Conservation (phyloP, 352 stramenopile species). For the Phytopythium aichiense region DNA sequence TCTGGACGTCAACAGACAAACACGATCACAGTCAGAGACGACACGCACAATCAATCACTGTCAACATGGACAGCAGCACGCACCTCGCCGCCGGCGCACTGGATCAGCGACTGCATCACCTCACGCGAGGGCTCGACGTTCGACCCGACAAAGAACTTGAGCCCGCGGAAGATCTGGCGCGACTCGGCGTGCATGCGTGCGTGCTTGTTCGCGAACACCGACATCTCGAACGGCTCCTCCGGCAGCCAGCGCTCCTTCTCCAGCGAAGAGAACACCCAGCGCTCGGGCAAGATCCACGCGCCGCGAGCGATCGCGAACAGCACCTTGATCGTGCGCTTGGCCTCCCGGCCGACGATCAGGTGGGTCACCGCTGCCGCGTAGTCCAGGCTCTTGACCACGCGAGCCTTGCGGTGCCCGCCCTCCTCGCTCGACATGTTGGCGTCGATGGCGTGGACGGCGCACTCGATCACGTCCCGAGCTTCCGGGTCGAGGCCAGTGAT, state of each 20-base stretch:
- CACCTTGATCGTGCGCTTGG: slow-evolving; percentile 81
- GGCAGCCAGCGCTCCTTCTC: slow-evolving; percentile 66
- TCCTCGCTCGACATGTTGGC: slow-evolving; percentile 44
- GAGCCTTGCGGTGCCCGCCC: slow-evolving; percentile 48
- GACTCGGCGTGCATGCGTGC: slow-evolving; percentile 36
- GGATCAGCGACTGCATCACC: slow-evolving; percentile 65
- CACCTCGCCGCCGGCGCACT: slow-evolving; percentile 76
- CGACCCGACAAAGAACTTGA: slow-evolving; percentile 70
- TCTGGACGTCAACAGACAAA: slow-evolving; percentile 20
- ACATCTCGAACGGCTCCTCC: slow-evolving; percentile 63
- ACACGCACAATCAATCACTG: neutral
- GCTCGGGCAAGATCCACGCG: slow-evolving; percentile 75
- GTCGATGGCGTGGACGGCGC: slow-evolving; percentile 76
- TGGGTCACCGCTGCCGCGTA: slow-evolving; percentile 72
- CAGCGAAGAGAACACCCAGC: slow-evolving; percentile 77
- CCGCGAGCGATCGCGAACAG: slow-evolving; percentile 79
- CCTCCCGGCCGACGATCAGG: slow-evolving; percentile 61
- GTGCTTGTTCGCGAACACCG: slow-evolving; percentile 44
- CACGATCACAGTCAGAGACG: slow-evolving; percentile 2
- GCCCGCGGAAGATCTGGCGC: slow-evolving; percentile 53
- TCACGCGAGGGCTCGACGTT: slow-evolving; percentile 72
- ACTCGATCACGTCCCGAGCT: slow-evolving; percentile 55
- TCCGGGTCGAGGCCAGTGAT: slow-evolving; percentile 72
- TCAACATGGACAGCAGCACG: neutral
- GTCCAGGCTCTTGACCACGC: slow-evolving; percentile 76